A percentile compares a stretch with the other conserved stretches of the same genome.
Evolutionary conservation across 1,139 yeast species (phyloP).

Genomic region (Kodamaea anthophila): DNA sequence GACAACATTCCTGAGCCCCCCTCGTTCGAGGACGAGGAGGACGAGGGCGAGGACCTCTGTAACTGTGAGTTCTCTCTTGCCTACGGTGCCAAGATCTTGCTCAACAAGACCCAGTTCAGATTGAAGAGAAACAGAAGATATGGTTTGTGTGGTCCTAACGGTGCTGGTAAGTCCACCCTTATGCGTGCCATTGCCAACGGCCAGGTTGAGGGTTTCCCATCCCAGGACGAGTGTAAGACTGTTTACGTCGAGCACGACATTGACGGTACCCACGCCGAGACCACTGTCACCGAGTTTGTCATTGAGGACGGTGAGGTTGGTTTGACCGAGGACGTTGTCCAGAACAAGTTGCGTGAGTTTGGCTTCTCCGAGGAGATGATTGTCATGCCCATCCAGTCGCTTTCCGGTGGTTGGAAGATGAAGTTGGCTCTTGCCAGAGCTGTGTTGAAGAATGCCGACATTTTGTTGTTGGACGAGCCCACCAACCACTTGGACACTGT

Average conservation of each 20-base stretch:
- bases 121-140: constrained; percentile 99
- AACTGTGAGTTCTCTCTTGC: constrained; percentile 99
- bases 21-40: constrained; percentile 96
- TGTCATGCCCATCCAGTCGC: constrained; percentile 86
- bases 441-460: constrained; percentile 97
- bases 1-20: constrained; percentile 98
- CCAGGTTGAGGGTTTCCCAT: constrained; percentile 99
- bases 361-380: constrained; percentile 90
- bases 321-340: constrained; percentile 60
- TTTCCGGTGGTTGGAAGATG: constrained; percentile 99
- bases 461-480: constrained; percentile 97
- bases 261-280: constrained; percentile 96
- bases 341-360: constrained; percentile 76
- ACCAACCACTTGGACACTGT: constrained; percentile 99
- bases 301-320: constrained; percentile 77
- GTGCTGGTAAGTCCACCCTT: constrained; percentile 99
- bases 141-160: constrained; percentile 99
- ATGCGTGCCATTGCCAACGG: constrained; percentile 99
- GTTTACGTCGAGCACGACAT: constrained; percentile 99
- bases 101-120: constrained; percentile 98
- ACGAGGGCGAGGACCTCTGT: constrained; percentile 99
- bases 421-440: constrained; percentile 99
- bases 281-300: constrained; percentile 88
- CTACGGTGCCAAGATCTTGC: constrained; percentile 99
- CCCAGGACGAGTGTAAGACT: constrained; percentile 96